Conservation (phyloP, 2,329 filamentous ascomycete genomes). For the Phialemoniopsis sp. region DNA sequence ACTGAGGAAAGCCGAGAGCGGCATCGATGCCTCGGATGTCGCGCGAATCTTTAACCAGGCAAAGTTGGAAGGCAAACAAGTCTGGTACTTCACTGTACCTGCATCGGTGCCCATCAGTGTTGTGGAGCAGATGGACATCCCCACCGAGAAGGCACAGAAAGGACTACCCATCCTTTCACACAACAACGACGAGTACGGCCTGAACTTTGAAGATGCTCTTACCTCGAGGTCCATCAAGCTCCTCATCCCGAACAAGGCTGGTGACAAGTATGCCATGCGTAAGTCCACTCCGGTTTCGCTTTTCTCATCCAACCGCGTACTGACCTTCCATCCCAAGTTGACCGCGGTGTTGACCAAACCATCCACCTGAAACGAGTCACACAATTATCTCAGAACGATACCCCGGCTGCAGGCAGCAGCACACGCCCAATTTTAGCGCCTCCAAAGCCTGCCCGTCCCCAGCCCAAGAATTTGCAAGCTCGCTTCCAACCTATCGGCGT, state of each 20-base stretch:
- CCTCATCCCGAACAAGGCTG: conserved; percentile 53
- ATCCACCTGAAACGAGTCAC: conserved; percentile 64
- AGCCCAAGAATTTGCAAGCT: conserved; percentile 64
- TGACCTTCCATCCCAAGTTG: conserved; percentile 23
- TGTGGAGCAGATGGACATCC: conserved; percentile 60
- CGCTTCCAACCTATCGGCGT: conserved; percentile 65
- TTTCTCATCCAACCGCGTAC: conserved; percentile 18
- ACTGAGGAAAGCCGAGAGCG: conserved; percentile 43
- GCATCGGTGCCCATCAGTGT: conserved; percentile 64
- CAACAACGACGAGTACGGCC: conserved; percentile 59
- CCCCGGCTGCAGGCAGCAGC: conserved; percentile 5
- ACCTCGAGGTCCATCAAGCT: conserved; percentile 52
- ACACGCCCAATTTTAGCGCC: conserved; percentile 22
- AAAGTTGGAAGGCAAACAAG: conserved; percentile 64
- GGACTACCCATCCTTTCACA: conserved; percentile 56
- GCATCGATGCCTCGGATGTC: conserved; percentile 37
- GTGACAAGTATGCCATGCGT: conserved; percentile 51
- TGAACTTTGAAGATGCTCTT: conserved; percentile 48
- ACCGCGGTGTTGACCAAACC: conserved; percentile 49
- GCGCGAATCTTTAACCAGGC: conserved; percentile 52
- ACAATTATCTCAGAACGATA: conserved; percentile 40
- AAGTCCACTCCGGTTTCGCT: conserved; percentile 19
- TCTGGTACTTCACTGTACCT: conserved; percentile 78
- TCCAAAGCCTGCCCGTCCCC: conserved; percentile 50
- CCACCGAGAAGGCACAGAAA: conserved; percentile 47